A percentile compares a stretch with the other conserved stretches of the same genome.
Conservation (phyloP, 176 grass and related monocot species). For the Oryza meyeriana region DNA sequence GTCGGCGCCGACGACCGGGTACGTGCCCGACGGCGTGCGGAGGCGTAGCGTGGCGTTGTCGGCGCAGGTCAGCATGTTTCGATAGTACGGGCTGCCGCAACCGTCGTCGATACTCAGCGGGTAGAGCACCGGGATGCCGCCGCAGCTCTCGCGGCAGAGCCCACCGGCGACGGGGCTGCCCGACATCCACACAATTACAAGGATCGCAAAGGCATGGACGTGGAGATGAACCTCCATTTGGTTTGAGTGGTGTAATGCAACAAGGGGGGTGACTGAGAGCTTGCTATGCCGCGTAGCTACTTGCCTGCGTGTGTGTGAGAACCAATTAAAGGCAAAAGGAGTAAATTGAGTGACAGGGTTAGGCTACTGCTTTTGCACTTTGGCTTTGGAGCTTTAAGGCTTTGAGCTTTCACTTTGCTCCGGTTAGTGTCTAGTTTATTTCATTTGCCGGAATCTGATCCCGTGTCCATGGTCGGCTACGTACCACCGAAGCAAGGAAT, state of each 20-base stretch:
- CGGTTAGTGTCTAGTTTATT: slow-evolving; percentile 14
- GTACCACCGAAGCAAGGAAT: slow-evolving; percentile 23
- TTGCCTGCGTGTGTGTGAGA: background rate
- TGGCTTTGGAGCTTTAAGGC: slow-evolving; percentile 24
- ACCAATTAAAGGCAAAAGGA: background rate
- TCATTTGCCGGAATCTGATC: no score
- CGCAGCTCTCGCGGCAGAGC: slow-evolving; percentile 70
- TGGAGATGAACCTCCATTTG: slow-evolving; percentile 31
- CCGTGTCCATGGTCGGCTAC: background rate
- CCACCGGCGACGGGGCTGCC: slow-evolving; percentile 1
- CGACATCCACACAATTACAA: background rate
- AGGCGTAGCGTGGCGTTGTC: slow-evolving; percentile 64
- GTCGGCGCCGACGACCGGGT: slow-evolving; percentile 59
- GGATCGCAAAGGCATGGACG: slow-evolving; percentile 8
- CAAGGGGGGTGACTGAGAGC: no score
- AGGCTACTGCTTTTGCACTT: background rate
- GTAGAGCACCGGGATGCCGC: slow-evolving; percentile 64
- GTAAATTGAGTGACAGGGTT: background rate
- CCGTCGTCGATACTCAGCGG: slow-evolving; percentile 82
- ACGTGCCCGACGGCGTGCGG: slow-evolving; percentile 78
- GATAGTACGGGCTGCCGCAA: slow-evolving; percentile 94
- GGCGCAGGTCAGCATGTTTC: slow-evolving; percentile 68
- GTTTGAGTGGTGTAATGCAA: background rate
- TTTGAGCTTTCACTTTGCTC: slow-evolving; percentile 40
- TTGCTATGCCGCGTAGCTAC: no score